Evolutionary conservation across 257 asterid genomes (phyloP), one percentile per base, ranked within the genome.

Genomic region (Nicotiana benthamiana): DNA sequence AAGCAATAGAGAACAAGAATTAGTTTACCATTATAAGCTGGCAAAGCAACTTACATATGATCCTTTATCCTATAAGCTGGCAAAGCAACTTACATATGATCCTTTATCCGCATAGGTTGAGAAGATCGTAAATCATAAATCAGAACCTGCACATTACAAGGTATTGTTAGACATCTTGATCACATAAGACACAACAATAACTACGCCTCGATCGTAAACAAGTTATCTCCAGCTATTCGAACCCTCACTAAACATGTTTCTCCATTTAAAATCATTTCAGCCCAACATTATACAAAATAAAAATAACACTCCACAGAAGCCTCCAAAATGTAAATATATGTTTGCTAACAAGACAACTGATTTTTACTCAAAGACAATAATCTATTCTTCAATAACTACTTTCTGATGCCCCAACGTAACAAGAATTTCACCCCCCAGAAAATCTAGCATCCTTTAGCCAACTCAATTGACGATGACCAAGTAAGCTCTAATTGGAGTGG

Each of bases 51-150:
- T 89, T 83, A 93, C 99, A 92, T 95, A 84, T 95, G 99, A 87
- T 95, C 99, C 89, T 95, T 93, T 75, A 88, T 89, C 80, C 89
- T 36, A 34, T 17, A 75, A 82, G 80, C 80, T 62, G 76, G 75
- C 62, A 34, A 79, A 68, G 78, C 15, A 89, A 87, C 97, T 89
- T 83, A 93, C 99, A 92, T 95, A 84, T 95, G 99, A 87, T 95
- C 99, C 89, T 95, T 93, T 75, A 88, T 89, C 80, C 89, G 89
- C 79, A 90, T 22, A 32, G 98, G 98, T 66, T 83, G 83, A 54
- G 99, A 90, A 79, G 94, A 88, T 46, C 97, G 97, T 86, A 95
- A 88, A 87, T 95, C 98, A 82, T 91, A 95, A 80, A 95, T 85
- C 82, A 92, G 80, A 82, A 95, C 88, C 99, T 95, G 92, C 87